Percentiles rank a stretch among this genome's conserved stretches.
phyloP scores from a whole-genome alignment of 805 yeast species.

The Kluyveromyces dobzhanskii region DNA sequence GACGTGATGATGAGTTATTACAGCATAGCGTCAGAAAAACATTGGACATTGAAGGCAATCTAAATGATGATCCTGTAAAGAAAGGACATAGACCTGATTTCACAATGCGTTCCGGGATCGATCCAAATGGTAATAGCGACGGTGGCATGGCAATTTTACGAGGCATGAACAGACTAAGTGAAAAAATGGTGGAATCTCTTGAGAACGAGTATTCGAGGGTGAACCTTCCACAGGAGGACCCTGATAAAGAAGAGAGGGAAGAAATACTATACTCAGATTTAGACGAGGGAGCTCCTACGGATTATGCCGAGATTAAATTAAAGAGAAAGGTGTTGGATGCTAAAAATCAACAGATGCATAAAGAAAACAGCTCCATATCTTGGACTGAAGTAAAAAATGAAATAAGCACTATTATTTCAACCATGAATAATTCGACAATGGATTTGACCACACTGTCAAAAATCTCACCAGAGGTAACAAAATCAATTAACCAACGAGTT shows the following conservation, averaged over 20 bases:
- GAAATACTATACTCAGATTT: constrained; percentile 46
- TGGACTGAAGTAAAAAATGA: constrained; percentile 15
- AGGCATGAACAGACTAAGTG: constrained; percentile 83
- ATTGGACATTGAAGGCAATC: constrained; percentile 74
- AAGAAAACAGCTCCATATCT: background rate
- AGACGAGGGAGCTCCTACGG: constrained; percentile 38
- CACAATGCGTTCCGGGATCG: constrained; percentile 62
- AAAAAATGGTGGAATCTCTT: constrained; percentile 61
- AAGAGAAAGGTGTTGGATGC: constrained; percentile 12
- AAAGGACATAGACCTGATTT: constrained; percentile 79
- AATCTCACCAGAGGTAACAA: constrained; percentile 15
- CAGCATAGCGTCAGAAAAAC: constrained; percentile 52
- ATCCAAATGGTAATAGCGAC: constrained; percentile 48
- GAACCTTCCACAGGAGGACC: constrained; percentile 31
- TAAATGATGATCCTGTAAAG: constrained; percentile 67
- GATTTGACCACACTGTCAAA: constrained; percentile 17
- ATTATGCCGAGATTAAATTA: constrained; percentile 44
- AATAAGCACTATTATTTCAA: constrained; percentile 4
- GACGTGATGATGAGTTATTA: constrained; percentile 35
- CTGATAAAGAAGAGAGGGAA: constrained; percentile 32
- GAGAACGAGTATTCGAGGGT: constrained; percentile 36
- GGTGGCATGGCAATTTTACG: constrained; percentile 62
- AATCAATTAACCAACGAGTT: constrained; percentile 33
- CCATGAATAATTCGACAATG: background rate
- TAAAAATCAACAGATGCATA: background rate